Percentiles rank a stretch among this genome's conserved stretches.
These are phyloP conservation scores for Cryptococcus sp. DNA, from an alignment of 1,284 basidiomycete genomes.

Conservation along the genomic window DNA sequence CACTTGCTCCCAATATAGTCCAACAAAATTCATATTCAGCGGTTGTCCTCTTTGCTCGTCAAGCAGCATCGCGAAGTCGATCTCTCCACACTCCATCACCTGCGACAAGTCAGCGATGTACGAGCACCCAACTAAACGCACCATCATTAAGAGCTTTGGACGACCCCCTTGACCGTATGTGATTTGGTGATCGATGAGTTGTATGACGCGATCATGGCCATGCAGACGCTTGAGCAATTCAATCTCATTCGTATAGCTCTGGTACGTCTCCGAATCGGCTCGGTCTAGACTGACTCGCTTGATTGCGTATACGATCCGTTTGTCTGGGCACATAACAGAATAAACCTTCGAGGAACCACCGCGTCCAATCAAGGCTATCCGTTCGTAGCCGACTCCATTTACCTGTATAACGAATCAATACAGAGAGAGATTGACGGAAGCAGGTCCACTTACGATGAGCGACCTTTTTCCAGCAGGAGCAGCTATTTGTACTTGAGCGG, in stretches of 20 bases:
- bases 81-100: slow-evolving; percentile 91
- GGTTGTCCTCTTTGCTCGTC: slow-evolving; percentile 74
- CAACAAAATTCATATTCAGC: slow-evolving; percentile 84
- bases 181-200: slow-evolving; percentile 76
- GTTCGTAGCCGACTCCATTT: slow-evolving; percentile 74
- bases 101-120: slow-evolving; percentile 18
- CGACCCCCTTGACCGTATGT: slow-evolving; percentile 56
- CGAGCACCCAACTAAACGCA: slow-evolving; percentile 18
- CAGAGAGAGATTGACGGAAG: not conserved
- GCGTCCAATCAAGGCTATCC: slow-evolving; percentile 80
- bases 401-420: slow-evolving; percentile 48
- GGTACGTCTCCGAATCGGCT: slow-evolving; percentile 77
- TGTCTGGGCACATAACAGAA: slow-evolving; percentile 70
- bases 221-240: slow-evolving; percentile 75
- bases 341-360: slow-evolving; percentile 92
- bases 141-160: slow-evolving; percentile 69
- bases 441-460: slow-evolving; percentile 14
- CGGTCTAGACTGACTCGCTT: slow-evolving; percentile 83
- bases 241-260: slow-evolving; percentile 93
- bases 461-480: slow-evolving; percentile 13
- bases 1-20: slow-evolving; percentile 93
- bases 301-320: slow-evolving; percentile 72
- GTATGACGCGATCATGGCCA: slow-evolving; percentile 83
- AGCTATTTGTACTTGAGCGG: slow-evolving; percentile 1
- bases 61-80: slow-evolving; percentile 74